Evolutionary conservation across 108 stramenopile genomes (phyloP), one percentile per base, ranked within the genome.

Genomic region (Cylindrotheca fusiformis): DNA sequence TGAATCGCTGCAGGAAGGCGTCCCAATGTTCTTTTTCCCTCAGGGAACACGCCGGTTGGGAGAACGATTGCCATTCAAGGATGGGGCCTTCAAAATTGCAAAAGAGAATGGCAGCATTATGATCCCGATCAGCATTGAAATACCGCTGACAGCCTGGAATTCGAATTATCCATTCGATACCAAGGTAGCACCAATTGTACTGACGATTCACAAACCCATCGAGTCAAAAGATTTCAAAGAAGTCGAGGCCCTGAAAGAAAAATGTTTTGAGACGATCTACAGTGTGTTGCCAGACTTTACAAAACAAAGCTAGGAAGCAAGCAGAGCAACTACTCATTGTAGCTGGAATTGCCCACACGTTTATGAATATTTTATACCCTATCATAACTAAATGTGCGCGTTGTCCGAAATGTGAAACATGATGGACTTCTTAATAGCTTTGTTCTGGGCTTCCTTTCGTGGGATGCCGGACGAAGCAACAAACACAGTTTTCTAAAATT

Each of bases 1-100:
- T 46, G 73, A 50, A 2, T 82, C 91, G 21, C 58, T 91, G 6
- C 84, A 85, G 68, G 58, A 69, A 14, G 87, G 91, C 4, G 57
- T 82, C 50, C 84, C 91, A 32, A 85, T 93, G 84, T 83, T 93
- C 50, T 82, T 93, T 58, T 93, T 89, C 65, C 91, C 91, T 8
- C 91, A 93, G 62, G 91, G 91, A 33, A 93, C 91, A 50, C 73
- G 91, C 25, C 70, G 86, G 10, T 82, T 89, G 82, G 77, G 63
- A 24, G 78, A 78, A 45, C 83, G 84, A 50, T 56, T 87, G 21
- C 86, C 87, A 18, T 93, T 93, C 68, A 89, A 89, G 60, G 87
- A 93, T 69, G 91, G 91, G 22, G 91, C 91, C 53, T 93, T 83
- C 55, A 69, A 69, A 44, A 69, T 93, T 2, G 91, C 91, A 1